Base-by-base conservation (phyloP, 768 basidiomycete genomes). In the Glaciozyma martinii region DNA sequence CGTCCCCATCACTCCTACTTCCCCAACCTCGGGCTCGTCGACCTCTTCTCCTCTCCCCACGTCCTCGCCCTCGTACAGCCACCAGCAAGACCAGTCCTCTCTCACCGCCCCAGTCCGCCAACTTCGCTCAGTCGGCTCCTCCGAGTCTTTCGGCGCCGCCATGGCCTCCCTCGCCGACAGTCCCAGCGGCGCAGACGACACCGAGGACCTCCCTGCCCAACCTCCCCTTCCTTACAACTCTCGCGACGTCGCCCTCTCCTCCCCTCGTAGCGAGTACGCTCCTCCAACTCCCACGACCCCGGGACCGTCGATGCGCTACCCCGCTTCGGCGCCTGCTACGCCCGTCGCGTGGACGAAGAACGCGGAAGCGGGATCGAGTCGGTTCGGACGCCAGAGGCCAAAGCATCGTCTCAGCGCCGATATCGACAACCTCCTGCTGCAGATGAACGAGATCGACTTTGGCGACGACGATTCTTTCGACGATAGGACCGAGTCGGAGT, bases 361-460 rank as follows among this genome's bases (percentile, higher is more conserved):
- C 50, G 27, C 30, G 10, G 50, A 52, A 13, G 12, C 50, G 4
- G 50, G 50, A 12, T 30, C 62, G 19, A 8, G 62, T 12, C 53
- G 32, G 12, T 27, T 23, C 19, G 54, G 32, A 37, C 1, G 54
- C 5, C 32, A 32, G 33, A 32, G 29, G 32, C 23, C 55, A 5
- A 42, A 60, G 30, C 63, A 56, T 2, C 58, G 64, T 19, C 21
- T 68, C 29, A 62, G 58, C 55, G 63, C 63, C 9, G 67, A 68
- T 44, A 64, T 68, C 33, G 67, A 68, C 43, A 47, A 55, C 25
- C 64, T 68, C 8, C 50, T 68, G 25, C 56, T 58, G 13, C 67
- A 68, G 58, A 65, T 68, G 63, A 56, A 62, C 49, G 63, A 65
- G 18, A 60, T 68, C 37, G 67, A 68, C 46, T 68, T 68, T 44